phyloP scores from a whole-genome alignment of 345 rosid species.

The Eucalyptus paniculata region DNA sequence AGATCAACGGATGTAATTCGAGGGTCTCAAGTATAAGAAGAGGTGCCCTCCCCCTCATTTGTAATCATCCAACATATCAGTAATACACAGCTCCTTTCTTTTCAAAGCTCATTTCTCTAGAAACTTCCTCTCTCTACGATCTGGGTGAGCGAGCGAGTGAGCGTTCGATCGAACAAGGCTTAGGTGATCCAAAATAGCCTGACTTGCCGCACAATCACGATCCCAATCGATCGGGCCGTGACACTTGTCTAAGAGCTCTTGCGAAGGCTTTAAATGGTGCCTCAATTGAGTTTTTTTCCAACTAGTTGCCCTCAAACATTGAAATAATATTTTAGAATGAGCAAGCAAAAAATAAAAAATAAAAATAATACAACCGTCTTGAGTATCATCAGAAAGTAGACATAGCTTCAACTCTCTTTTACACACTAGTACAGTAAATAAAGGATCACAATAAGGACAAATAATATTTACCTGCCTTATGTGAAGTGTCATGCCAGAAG shows the following conservation, averaged over 20 bases:
- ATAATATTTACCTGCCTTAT: conserved; percentile 51
- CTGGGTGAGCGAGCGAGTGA: too few species aligned
- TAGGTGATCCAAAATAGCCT: too few species aligned
- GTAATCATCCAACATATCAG: too few species aligned
- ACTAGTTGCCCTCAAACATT: conserved; percentile 47
- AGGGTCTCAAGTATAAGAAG: too few species aligned
- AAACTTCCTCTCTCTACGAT: too few species aligned
- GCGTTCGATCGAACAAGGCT: too few species aligned
- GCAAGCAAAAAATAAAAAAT: background rate
- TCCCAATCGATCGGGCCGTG: too few species aligned
- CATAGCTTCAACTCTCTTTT: background rate
- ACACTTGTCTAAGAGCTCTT: conserved; percentile 78
- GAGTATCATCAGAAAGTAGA: background rate
- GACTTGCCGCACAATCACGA: too few species aligned
- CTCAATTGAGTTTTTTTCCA: conserved; percentile 75
- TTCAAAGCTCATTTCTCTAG: too few species aligned
- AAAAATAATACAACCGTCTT: background rate
- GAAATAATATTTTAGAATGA: background rate
- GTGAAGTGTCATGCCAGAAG: conserved; percentile 95
- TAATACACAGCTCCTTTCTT: too few species aligned
- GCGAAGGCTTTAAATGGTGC: conserved; percentile 97
- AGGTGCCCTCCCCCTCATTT: too few species aligned
- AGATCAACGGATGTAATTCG: too few species aligned
- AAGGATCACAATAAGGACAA: background rate
- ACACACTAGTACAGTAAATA: background rate